A percentile compares a stretch with the other conserved stretches of the same genome.
phyloP scores from a whole-genome alignment of 176 grass and related monocot genomes.

The Melocanna baccifera region DNA sequence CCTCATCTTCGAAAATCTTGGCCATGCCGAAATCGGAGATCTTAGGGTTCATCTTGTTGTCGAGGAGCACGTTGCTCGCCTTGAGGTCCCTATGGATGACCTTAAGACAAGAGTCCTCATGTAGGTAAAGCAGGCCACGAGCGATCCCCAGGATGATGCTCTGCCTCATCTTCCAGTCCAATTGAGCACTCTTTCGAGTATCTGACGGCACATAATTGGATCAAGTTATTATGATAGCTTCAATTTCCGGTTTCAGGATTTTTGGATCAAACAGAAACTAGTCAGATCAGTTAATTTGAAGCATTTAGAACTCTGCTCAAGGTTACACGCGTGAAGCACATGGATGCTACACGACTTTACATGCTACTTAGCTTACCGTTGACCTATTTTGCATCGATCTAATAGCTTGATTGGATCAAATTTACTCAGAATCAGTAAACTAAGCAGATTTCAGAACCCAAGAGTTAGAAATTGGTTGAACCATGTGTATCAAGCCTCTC shows the following conservation, averaged over 20 bases:
- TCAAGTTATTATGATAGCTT: background rate
- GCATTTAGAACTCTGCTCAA: background rate
- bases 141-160: constrained; percentile 79
- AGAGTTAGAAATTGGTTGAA: background rate
- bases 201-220: constrained; percentile 6
- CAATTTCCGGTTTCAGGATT: background rate
- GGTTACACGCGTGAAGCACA: background rate
- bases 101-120: constrained; percentile 79
- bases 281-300: background rate
- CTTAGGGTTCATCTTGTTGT: constrained; percentile 94
- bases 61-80: constrained; percentile 87
- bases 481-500: constrained; percentile 16
- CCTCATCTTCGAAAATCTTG: constrained; percentile 68
- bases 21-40: constrained; percentile 99
- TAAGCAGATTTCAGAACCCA: constrained; percentile 14
- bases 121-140: constrained; percentile 78
- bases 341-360: background rate
- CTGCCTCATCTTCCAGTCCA: constrained; percentile 78
- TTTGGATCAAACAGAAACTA: background rate
- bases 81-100: constrained; percentile 87
- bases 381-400: constrained; percentile 39
- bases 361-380: constrained; percentile 15
- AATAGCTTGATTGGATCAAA: constrained; percentile 6
- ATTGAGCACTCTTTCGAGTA: constrained; percentile 32
- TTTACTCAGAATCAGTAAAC: constrained; percentile 25